Evolutionary conservation across 164 flowering plant genomes (phyloP).

Genomic region (Dillenia suffruticosa): DNA sequence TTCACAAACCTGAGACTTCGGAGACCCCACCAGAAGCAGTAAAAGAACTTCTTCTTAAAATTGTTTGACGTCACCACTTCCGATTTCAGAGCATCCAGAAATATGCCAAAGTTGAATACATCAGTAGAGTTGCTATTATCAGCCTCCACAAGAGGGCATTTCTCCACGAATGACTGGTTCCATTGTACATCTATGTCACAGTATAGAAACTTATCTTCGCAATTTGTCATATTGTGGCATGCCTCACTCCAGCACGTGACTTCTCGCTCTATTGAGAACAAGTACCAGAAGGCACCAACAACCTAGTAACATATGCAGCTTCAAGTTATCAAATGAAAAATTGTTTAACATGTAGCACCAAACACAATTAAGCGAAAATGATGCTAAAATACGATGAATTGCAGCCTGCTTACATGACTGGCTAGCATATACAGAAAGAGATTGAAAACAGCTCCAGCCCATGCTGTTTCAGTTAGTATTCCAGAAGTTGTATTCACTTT

Average conservation of each 20-base stretch:
- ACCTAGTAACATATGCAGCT: conserved; percentile 32
- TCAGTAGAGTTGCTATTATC: conserved; percentile 25
- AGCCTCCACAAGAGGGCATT: conserved; percentile 31
- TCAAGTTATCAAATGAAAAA: no score
- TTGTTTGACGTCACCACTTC: conserved; percentile 64
- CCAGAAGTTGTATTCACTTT: conserved; percentile 88
- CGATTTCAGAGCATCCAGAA: conserved; percentile 65
- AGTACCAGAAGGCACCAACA: conserved; percentile 91
- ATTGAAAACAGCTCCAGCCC: conserved; percentile 97
- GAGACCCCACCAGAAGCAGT: conserved; percentile 99
- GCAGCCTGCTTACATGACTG: conserved; percentile 74
- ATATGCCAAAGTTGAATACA: conserved; percentile 81
- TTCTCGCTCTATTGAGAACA: conserved; percentile 79
- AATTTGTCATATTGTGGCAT: conserved; percentile 31
- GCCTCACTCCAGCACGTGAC: conserved; percentile 76
- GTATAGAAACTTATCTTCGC: conserved; percentile 26
- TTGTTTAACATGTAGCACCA: neutral
- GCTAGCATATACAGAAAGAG: conserved; percentile 97
- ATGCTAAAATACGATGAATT: neutral
- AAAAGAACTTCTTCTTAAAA: conserved; percentile 84
- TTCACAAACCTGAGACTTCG: conserved; percentile 71
- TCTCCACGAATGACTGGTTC: conserved; percentile 15
- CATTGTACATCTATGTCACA: conserved; percentile 25
- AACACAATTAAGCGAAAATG: neutral
- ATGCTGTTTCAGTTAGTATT: conserved; percentile 86